phyloP scores from a whole-genome alignment of 2,329 filamentous ascomycete species.

The Penicillium sp. region DNA sequence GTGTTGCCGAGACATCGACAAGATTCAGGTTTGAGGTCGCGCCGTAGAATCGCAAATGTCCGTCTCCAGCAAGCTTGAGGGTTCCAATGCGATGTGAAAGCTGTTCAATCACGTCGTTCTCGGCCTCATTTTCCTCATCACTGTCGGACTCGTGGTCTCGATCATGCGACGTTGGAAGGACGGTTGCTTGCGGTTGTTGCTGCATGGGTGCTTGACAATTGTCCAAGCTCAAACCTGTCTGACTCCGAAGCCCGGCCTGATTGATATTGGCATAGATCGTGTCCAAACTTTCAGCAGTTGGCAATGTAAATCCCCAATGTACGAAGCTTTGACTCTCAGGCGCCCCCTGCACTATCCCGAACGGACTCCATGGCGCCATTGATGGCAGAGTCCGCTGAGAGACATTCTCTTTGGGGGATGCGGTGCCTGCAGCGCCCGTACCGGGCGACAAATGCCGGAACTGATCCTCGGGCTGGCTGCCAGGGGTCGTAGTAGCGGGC shows the following conservation, averaged over 20 bases:
- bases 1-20: constrained; percentile 34
- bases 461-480: constrained; percentile 7
- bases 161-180: constrained; percentile 18
- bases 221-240: constrained; percentile 22
- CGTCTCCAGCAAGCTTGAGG: constrained; percentile 40
- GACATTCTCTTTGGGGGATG: constrained; percentile 9
- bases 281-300: constrained; percentile 33
- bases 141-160: constrained; percentile 29
- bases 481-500: constrained; percentile 3
- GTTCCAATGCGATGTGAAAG: constrained; percentile 42
- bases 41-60: constrained; percentile 42
- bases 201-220: constrained; percentile 22
- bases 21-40: constrained; percentile 42
- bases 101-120: constrained; percentile 40
- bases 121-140: constrained; percentile 35
- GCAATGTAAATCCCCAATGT: constrained; percentile 32
- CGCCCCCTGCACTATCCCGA: constrained; percentile 18
- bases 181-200: constrained; percentile 20
- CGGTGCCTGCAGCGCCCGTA: constrained; percentile 3
- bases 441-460: constrained; percentile 1
- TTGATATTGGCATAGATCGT: constrained; percentile 31
- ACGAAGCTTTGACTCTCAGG: constrained; percentile 21
- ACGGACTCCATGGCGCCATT: constrained; percentile 16
- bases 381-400: constrained; percentile 11
- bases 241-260: constrained; percentile 14